Conservation (phyloP, 2,329 filamentous ascomycete genomes). For the Akanthomyces uredinophilus region DNA sequence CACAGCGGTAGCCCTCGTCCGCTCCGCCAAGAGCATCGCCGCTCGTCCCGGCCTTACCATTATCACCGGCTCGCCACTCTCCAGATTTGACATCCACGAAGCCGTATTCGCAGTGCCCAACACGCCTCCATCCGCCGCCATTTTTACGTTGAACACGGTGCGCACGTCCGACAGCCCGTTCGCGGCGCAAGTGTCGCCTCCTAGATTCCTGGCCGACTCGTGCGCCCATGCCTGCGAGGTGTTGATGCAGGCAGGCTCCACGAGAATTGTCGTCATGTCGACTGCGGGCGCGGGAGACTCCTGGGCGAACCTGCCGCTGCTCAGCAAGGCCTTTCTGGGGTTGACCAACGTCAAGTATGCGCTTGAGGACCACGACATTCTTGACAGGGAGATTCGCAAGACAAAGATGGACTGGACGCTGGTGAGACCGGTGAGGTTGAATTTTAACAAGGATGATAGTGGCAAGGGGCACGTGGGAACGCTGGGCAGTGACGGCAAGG, state of each 20-base stretch:
- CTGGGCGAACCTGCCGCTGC: constrained; percentile 29
- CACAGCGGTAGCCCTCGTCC: constrained; percentile 34
- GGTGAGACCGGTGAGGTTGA: constrained; percentile 28
- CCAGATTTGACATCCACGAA: constrained; percentile 27
- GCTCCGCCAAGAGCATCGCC: constrained; percentile 20
- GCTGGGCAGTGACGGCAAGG: constrained; percentile 26
- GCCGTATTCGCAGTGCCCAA: constrained; percentile 21
- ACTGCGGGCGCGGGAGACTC: constrained; percentile 36
- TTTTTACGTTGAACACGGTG: constrained; percentile 35
- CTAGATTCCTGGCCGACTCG: constrained; percentile 34
- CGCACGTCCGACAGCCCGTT: constrained; percentile 38
- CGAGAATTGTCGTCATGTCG: constrained; percentile 34
- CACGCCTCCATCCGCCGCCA: constrained; percentile 26
- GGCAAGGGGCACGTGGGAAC: constrained; percentile 20
- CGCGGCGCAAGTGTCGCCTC: constrained; percentile 32
- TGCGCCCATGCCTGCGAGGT: constrained; percentile 30
- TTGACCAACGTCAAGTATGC: constrained; percentile 37
- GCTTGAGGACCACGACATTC: constrained; percentile 31
- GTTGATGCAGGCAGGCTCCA: constrained; percentile 26
- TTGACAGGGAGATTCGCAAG: constrained; percentile 32
- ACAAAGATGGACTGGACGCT: constrained; percentile 34
- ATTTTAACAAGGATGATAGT: constrained; percentile 24
- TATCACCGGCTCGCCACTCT: constrained; percentile 31
- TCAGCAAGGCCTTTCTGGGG: constrained; percentile 32
- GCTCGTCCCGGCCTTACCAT: constrained; percentile 26